Conservation (phyloP, 176 grass and related monocot species). For the Stipa capillata region DNA sequence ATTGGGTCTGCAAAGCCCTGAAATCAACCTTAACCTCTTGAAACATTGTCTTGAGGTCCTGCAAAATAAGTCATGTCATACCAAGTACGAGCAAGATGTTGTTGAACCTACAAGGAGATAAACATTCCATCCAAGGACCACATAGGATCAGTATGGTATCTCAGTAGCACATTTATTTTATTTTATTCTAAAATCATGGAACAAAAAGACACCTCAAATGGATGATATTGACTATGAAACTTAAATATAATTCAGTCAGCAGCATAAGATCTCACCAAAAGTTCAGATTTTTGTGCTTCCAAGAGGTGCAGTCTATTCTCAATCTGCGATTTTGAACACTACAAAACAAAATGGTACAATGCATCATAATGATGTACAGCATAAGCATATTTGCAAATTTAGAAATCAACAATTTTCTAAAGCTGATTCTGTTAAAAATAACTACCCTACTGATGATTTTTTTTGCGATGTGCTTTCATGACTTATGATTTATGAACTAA, state of each 20-base stretch:
- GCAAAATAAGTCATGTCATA: conserved; percentile 25
- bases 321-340: conserved; percentile 21
- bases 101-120: not conserved
- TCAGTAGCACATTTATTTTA: too few species aligned
- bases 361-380: not conserved
- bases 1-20: conserved; percentile 46
- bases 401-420: not conserved
- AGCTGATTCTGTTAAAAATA: not conserved
- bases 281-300: conserved; percentile 56
- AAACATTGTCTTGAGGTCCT: conserved; percentile 64
- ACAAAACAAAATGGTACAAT: conserved; percentile 8
- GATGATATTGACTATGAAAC: not conserved
- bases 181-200: too few species aligned
- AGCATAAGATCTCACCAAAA: conserved; percentile 39
- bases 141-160: not conserved
- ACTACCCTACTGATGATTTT: not conserved
- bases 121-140: not conserved
- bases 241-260: not conserved
- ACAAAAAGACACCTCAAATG: too few species aligned
- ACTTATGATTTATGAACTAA: not conserved
- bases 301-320: conserved; percentile 25
- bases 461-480: not conserved
- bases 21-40: conserved; percentile 46
- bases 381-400: not conserved
- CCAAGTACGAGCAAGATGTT: not conserved